phyloP scores from a whole-genome alignment of 1,284 basidiomycete species.

The Amylostereum chailletii region DNA sequence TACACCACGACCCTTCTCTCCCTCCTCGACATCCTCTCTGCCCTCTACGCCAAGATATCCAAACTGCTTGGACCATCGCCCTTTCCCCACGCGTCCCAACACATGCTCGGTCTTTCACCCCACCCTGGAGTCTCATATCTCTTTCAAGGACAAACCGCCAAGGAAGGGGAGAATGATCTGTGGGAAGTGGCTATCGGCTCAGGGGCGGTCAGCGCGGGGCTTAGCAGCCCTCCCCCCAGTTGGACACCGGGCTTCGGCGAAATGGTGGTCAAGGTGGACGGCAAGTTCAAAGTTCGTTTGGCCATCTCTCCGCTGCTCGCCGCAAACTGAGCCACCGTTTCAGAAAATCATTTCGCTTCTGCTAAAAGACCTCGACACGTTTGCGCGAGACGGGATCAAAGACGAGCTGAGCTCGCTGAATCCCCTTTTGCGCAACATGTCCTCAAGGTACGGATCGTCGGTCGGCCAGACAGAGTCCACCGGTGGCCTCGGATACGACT shows the following conservation, averaged over 20 bases:
- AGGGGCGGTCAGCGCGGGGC: constrained; percentile 10
- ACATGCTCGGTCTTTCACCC: constrained; percentile 71
- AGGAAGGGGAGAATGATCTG: constrained; percentile 36
- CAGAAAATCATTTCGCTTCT: constrained; percentile 74
- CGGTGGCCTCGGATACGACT: too few species aligned
- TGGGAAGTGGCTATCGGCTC: constrained; percentile 62
- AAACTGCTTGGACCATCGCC: constrained; percentile 72
- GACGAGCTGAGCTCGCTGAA: constrained; percentile 75
- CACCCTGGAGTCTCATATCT: constrained; percentile 77
- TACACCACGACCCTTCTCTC: constrained; percentile 83
- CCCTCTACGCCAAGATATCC: constrained; percentile 78
- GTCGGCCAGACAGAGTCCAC: too few species aligned
- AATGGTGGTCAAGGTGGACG: constrained; percentile 70
- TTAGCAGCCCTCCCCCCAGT: constrained; percentile 43
- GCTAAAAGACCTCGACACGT: constrained; percentile 74
- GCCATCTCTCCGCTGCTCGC: constrained; percentile 1
- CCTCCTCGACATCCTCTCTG: constrained; percentile 77
- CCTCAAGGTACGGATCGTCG: too few species aligned
- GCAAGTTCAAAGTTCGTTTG: constrained; percentile 67
- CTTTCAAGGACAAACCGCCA: constrained; percentile 33
- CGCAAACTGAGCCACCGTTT: neutral
- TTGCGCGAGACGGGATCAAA: constrained; percentile 71
- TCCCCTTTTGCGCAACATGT: constrained; percentile 54
- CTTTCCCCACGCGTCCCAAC: constrained; percentile 52
- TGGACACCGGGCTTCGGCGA: constrained; percentile 63